Evolutionary conservation across 805 yeast species (phyloP).

Genomic region (Candida michaelii): DNA sequence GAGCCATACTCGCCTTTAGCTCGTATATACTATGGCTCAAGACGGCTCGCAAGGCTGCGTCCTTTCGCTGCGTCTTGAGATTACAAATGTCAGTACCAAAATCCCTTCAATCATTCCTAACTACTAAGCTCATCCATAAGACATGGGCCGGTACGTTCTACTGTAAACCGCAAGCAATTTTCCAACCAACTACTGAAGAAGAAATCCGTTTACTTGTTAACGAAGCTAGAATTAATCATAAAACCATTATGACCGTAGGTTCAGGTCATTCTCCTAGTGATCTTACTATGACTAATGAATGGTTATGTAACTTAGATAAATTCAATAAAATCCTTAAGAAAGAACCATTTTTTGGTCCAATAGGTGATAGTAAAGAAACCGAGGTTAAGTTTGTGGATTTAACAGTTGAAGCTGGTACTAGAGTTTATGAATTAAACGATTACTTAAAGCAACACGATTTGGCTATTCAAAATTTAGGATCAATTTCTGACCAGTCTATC

Average conservation of each 20-base stretch:
- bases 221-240: constrained; percentile 56
- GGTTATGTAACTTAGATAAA: constrained; percentile 85
- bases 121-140: constrained; percentile 47
- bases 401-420: constrained; percentile 91
- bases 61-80: background rate
- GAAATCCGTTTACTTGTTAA: constrained; percentile 68
- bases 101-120: constrained; percentile 31
- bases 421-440: constrained; percentile 73
- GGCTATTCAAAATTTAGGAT: constrained; percentile 89
- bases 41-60: background rate
- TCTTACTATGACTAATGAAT: constrained; percentile 81
- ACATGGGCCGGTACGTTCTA: constrained; percentile 93
- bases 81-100: constrained; percentile 26
- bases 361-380: constrained; percentile 15
- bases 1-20: too few relatives aligned
- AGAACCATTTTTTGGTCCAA: constrained; percentile 46
- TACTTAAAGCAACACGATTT: constrained; percentile 60
- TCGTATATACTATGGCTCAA: too few relatives aligned
- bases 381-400: constrained; percentile 76
- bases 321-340: constrained; percentile 55
- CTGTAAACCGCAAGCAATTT: constrained; percentile 72
- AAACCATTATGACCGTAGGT: constrained; percentile 82
- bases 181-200: constrained; percentile 73
- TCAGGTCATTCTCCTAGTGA: constrained; percentile 95
- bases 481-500: constrained; percentile 88